Conservation (phyloP, 495 filamentous ascomycete species). For the Xylaria flabelliformis region DNA sequence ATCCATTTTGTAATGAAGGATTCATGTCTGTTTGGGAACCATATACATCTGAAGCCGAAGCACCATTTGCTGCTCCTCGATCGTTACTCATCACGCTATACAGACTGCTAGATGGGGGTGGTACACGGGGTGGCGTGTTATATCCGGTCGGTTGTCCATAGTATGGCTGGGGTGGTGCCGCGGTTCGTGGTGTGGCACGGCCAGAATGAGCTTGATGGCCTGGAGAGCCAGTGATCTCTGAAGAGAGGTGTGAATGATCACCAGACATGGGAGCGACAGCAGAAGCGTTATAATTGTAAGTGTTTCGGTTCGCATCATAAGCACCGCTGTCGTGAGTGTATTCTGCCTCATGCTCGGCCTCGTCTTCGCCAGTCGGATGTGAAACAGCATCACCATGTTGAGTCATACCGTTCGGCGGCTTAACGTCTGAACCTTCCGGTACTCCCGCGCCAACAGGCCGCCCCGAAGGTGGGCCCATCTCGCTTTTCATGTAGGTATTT, state of each 20-base stretch:
- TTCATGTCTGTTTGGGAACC: slow-evolving; percentile 64
- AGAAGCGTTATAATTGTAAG: slow-evolving; percentile 75
- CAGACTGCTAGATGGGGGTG: slow-evolving; percentile 75
- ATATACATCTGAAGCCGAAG: slow-evolving; percentile 69
- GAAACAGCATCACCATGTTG: slow-evolving; percentile 62
- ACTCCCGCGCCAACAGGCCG: slow-evolving; percentile 61
- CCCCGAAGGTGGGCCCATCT: slow-evolving; percentile 88
- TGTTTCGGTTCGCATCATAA: slow-evolving; percentile 71
- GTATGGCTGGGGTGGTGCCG: slow-evolving; percentile 69
- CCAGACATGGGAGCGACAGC: slow-evolving; percentile 68
- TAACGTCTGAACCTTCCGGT: slow-evolving; percentile 68
- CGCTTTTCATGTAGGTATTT: slow-evolving; percentile 81
- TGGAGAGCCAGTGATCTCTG: slow-evolving; percentile 86
- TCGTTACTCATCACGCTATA: slow-evolving; percentile 93
- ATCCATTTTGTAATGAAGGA: slow-evolving; percentile 65
- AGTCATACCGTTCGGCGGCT: slow-evolving; percentile 68
- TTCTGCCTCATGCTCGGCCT: slow-evolving; percentile 76
- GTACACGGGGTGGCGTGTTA: slow-evolving; percentile 81
- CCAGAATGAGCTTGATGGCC: slow-evolving; percentile 85
- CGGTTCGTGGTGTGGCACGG: slow-evolving; percentile 83
- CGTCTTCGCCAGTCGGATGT: slow-evolving; percentile 68
- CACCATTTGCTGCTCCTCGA: slow-evolving; percentile 72
- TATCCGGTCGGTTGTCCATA: slow-evolving; percentile 70
- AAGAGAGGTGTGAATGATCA: slow-evolving; percentile 81
- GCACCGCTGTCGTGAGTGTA: slow-evolving; percentile 77